Percentiles rank a stretch among this genome's conserved stretches.
Conservation (phyloP, 2,329 filamentous ascomycete genomes). For the Talaromyces marneffei region DNA sequence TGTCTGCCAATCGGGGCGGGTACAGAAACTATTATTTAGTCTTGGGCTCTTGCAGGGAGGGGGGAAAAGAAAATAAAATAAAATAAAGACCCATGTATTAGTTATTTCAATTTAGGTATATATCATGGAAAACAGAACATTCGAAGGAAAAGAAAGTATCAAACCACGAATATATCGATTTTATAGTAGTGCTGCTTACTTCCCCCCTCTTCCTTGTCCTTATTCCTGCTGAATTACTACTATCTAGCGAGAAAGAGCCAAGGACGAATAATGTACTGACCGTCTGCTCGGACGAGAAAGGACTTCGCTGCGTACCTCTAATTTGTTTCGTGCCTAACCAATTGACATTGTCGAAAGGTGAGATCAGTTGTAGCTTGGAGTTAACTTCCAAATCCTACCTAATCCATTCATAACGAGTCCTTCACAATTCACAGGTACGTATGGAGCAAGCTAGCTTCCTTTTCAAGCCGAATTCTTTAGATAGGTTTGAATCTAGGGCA, state of each 20-base stretch:
- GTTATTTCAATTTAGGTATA: neutral
- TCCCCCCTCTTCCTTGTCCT: neutral
- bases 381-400: slow-evolving; percentile 8
- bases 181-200: neutral
- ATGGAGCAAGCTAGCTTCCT: slow-evolving; percentile 4
- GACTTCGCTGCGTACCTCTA: neutral
- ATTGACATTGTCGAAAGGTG: slow-evolving; percentile 5
- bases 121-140: neutral
- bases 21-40: slow-evolving; percentile 4
- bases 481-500: slow-evolving; percentile 2
- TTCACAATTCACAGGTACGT: neutral
- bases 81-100: neutral
- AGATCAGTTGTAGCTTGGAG: neutral
- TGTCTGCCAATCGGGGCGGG: neutral
- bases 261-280: neutral
- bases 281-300: neutral
- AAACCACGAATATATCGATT: neutral
- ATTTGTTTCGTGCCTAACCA: slow-evolving; percentile 11
- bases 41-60: slow-evolving; percentile 3
- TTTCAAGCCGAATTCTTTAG: neutral
- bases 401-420: slow-evolving; percentile 3
- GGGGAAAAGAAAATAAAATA: neutral
- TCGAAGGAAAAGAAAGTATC: neutral
- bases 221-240: neutral
- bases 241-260: neutral